Percentiles rank a stretch among this genome's conserved stretches.
phyloP scores from a whole-genome alignment of 495 filamentous ascomycete genomes.

The Lasiosphaeria miniovina region DNA sequence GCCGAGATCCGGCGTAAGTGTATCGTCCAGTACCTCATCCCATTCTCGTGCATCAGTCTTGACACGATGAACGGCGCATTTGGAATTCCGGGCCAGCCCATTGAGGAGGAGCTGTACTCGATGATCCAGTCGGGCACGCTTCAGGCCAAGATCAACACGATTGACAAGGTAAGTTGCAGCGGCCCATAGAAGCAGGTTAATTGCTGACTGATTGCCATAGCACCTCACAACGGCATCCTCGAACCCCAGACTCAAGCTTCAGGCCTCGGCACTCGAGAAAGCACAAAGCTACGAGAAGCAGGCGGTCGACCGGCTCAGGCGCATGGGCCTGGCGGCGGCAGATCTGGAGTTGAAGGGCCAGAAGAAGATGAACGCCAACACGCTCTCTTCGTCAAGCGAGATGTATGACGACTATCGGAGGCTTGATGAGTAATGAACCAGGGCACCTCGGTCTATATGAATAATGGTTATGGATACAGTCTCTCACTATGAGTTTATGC shows the following conservation, averaged over 20 bases:
- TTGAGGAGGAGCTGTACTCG: constrained; percentile 70
- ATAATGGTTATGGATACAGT: not conserved
- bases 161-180: constrained; percentile 59
- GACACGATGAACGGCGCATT: constrained; percentile 68
- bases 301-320: constrained; percentile 68
- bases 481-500: constrained; percentile 3
- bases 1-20: constrained; percentile 76
- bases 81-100: constrained; percentile 49
- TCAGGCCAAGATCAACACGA: constrained; percentile 79
- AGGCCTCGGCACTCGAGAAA: constrained; percentile 60
- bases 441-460: not conserved
- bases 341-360: constrained; percentile 65
- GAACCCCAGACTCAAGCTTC: constrained; percentile 64
- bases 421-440: not conserved
- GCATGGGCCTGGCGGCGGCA: constrained; percentile 68
- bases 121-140: constrained; percentile 73
- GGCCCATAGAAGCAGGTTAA: constrained; percentile 4
- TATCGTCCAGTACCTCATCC: constrained; percentile 85
- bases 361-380: constrained; percentile 17
- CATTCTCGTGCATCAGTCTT: constrained; percentile 72
- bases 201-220: constrained; percentile 28
- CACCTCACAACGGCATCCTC: constrained; percentile 66
- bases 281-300: constrained; percentile 69
- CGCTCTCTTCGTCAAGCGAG: not conserved
- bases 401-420: constrained; percentile 7